Conservation (phyloP, 768 basidiomycete genomes). For the Russula lepida region DNA sequence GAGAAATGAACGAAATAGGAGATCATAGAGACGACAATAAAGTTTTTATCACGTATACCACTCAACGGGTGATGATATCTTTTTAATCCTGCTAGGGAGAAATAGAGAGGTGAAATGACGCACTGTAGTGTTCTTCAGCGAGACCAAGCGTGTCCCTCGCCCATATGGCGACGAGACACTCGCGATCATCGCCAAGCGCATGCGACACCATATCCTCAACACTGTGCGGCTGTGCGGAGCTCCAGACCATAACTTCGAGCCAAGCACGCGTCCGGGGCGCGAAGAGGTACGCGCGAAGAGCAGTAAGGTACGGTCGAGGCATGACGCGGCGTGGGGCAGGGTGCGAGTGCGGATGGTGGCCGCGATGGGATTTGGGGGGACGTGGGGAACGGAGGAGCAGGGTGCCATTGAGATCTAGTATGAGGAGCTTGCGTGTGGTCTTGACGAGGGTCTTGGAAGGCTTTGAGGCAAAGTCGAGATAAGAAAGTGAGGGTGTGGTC, state of each 20-base stretch:
- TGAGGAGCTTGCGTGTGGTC: constrained; percentile 50
- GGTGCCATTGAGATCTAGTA: constrained; percentile 72
- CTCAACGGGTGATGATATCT: neutral
- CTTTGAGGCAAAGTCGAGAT: constrained; percentile 29
- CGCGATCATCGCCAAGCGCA: constrained; percentile 41
- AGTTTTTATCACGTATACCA: constrained; percentile 20
- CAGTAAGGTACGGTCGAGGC: constrained; percentile 55
- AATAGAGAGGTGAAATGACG: constrained; percentile 28
- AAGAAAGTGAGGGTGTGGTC: constrained; percentile 28
- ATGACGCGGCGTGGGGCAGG: constrained; percentile 34
- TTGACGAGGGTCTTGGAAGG: constrained; percentile 30
- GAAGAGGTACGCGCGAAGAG: constrained; percentile 58
- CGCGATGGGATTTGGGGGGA: neutral
- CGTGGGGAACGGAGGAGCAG: constrained; percentile 53
- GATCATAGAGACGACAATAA: neutral
- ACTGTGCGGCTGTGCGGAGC: constrained; percentile 74
- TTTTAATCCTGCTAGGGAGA: neutral
- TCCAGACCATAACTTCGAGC: constrained; percentile 87
- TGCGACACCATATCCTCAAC: constrained; percentile 66
- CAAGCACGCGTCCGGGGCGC: constrained; percentile 49
- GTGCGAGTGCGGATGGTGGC: neutral
- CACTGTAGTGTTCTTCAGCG: constrained; percentile 53
- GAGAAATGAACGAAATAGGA: neutral
- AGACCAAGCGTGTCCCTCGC: constrained; percentile 72
- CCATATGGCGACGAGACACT: constrained; percentile 58